Evolutionary conservation across 352 stramenopile genomes (phyloP).

Genomic region (Plasmopara muralis): DNA sequence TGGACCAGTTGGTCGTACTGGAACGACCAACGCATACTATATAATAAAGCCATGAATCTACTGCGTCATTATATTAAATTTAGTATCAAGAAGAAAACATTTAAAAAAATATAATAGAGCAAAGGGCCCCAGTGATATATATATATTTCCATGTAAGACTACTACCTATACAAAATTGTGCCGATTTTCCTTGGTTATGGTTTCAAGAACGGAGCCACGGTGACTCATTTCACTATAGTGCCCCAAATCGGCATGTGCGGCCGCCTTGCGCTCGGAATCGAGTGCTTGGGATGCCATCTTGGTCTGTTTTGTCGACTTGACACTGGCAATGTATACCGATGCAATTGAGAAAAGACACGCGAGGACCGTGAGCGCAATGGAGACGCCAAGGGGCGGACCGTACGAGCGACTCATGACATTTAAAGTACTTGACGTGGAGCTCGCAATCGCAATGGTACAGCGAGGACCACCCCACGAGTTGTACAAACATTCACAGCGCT

Average conservation of each 20-base stretch:
- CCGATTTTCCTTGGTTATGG: too few species aligned
- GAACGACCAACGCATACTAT: too few species aligned
- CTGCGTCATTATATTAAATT: too few species aligned
- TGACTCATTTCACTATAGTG: too few species aligned
- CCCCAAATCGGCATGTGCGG: slow-evolving; percentile 8
- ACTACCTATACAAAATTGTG: too few species aligned
- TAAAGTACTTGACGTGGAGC: slow-evolving; percentile 2
- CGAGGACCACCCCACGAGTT: slow-evolving; percentile 49
- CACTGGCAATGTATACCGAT: slow-evolving; percentile 19
- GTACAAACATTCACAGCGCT: slow-evolving; percentile 38
- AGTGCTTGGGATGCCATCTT: slow-evolving; percentile 17
- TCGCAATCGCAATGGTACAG: slow-evolving; percentile 35
- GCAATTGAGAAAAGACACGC: slow-evolving; percentile 28
- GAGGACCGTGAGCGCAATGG: slow-evolving; percentile 22
- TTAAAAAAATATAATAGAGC: too few species aligned
- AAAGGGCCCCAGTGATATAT: too few species aligned
- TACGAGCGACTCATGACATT: slow-evolving; percentile 16
- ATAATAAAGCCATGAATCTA: too few species aligned
- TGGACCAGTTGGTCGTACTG: too few species aligned
- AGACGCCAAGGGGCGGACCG: slow-evolving; percentile 30
- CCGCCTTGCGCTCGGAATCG: slow-evolving; percentile 10
- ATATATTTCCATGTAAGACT: too few species aligned
- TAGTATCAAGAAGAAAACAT: too few species aligned
- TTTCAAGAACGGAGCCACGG: too few species aligned
- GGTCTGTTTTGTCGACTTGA: slow-evolving; percentile 9